Evolutionary conservation across 2,329 filamentous ascomycete species (phyloP).

Genomic region (Xylariaceae sp.): DNA sequence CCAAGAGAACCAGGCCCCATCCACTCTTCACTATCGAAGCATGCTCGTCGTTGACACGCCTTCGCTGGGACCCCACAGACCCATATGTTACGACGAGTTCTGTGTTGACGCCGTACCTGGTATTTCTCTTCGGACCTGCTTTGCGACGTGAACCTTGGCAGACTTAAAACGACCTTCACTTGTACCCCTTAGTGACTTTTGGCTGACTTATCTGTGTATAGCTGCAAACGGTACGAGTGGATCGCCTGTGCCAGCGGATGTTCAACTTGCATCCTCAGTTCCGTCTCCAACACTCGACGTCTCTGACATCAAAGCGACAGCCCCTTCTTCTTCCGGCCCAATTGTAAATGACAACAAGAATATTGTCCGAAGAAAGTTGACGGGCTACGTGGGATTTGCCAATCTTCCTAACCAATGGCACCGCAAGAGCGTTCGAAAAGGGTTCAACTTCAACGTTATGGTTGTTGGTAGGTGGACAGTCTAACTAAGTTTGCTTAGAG

Average conservation of each 20-base stretch:
- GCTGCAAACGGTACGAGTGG: constrained; percentile 49
- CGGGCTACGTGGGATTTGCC: constrained; percentile 97
- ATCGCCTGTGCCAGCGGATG: constrained; percentile 50
- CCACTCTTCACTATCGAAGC: constrained; percentile 53
- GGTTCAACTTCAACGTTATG: constrained; percentile 99
- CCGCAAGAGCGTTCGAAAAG: constrained; percentile 99
- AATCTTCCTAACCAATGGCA: constrained; percentile 99
- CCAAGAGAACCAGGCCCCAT: constrained; percentile 45
- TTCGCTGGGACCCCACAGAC: constrained; percentile 52
- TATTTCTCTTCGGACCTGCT: constrained; percentile 33
- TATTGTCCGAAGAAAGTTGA: constrained; percentile 97
- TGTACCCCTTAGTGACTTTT: constrained; percentile 11
- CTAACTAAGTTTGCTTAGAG: not conserved
- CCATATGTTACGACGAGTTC: constrained; percentile 57
- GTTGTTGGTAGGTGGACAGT: constrained; percentile 82
- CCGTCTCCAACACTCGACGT: constrained; percentile 49
- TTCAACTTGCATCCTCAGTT: constrained; percentile 52
- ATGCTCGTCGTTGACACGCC: constrained; percentile 61
- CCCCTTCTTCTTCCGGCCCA: constrained; percentile 48
- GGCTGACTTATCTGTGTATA: constrained; percentile 49
- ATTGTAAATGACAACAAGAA: constrained; percentile 80
- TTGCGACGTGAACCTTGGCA: constrained; percentile 35
- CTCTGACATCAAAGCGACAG: constrained; percentile 40
- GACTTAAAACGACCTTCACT: constrained; percentile 26
- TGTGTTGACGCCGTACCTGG: constrained; percentile 43